phyloP scores from a whole-genome alignment of 2,329 filamentous ascomycete genomes.

The Ascochyta rabiei region DNA sequence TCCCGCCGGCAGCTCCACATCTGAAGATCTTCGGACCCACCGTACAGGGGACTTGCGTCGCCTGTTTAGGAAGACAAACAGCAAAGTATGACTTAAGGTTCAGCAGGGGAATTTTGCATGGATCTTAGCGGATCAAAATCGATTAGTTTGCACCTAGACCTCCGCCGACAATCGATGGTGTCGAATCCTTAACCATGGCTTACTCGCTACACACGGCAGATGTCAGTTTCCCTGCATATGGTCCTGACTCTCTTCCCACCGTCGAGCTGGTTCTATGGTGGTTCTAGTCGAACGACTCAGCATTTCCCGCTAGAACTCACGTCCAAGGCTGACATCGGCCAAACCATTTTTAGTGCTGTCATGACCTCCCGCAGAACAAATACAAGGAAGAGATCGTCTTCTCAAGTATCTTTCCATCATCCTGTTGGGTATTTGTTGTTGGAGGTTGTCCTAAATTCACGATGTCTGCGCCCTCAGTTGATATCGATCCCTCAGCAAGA shows the following conservation, averaged over 20 bases:
- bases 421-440: neutral
- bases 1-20: too few species aligned
- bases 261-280: neutral
- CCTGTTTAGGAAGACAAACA: too few species aligned
- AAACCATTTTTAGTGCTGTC: neutral
- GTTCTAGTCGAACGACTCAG: neutral
- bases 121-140: neutral
- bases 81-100: too few species aligned
- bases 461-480: neutral
- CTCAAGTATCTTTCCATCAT: neutral
- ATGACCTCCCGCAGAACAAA: neutral
- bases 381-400: neutral
- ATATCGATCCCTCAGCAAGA: slow-evolving; percentile 13
- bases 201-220: neutral
- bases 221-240: neutral
- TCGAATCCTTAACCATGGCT: neutral
- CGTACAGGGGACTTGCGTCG: too few species aligned
- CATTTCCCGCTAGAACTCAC: neutral
- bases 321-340: neutral
- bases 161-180: neutral
- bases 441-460: neutral
- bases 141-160: neutral
- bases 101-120: neutral
- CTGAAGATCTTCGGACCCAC: too few species aligned
- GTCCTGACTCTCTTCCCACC: neutral